Conservation (phyloP, 306 rosid genomes). For the Glycine tomentella region DNA sequence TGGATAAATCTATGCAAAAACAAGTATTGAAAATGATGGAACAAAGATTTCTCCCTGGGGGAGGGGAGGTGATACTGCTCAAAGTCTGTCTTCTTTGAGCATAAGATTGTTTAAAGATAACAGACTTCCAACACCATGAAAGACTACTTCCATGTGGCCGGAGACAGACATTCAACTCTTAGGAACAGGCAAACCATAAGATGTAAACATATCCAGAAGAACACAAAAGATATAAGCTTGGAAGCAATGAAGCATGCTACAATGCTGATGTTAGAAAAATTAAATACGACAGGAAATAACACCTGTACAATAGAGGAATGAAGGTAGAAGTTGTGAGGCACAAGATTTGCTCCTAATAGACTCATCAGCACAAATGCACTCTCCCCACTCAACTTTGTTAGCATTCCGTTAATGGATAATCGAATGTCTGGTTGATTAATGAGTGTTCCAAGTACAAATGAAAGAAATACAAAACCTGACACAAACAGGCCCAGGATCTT, state of each 20-base stretch:
- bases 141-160: neutral
- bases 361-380: constrained; percentile 89
- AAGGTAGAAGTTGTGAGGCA: constrained; percentile 95
- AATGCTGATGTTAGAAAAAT: constrained; percentile 8
- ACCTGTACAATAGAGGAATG: constrained; percentile 97
- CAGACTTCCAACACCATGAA: constrained; percentile 9
- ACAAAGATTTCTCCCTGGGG: no score
- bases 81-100: no score
- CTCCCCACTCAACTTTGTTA: constrained; percentile 81
- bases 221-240: constrained; percentile 6
- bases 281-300: constrained; percentile 44
- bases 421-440: constrained; percentile 75
- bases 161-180: constrained; percentile 16
- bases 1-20: constrained; percentile 24
- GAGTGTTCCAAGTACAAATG: constrained; percentile 67
- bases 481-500: constrained; percentile 60
- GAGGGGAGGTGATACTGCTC: neutral
- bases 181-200: constrained; percentile 21
- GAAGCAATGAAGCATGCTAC: neutral
- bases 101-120: neutral
- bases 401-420: constrained; percentile 68
- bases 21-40: neutral
- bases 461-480: constrained; percentile 65
- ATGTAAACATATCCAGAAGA: neutral
- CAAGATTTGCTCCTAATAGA: constrained; percentile 93